phyloP scores from a whole-genome alignment of 495 filamentous ascomycete species.

The Friedmanniomyces endolithicus region DNA sequence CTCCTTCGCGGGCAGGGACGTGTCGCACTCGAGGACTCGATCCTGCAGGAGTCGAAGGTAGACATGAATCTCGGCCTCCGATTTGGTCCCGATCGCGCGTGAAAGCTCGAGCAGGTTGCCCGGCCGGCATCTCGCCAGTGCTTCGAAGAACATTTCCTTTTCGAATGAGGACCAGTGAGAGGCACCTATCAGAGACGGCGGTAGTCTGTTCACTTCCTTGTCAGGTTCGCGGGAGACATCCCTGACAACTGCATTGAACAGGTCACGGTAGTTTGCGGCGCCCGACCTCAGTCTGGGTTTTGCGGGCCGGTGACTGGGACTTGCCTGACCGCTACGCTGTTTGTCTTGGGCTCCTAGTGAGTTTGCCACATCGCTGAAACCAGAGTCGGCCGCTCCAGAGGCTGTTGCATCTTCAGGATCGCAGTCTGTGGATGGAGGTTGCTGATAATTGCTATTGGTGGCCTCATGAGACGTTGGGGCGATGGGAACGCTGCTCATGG shows the following conservation, averaged over 20 bases:
- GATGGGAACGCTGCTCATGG: too few relatives aligned
- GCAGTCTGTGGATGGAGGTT: too few relatives aligned
- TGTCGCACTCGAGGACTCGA: slow-evolving; percentile 29
- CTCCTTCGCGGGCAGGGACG: slow-evolving; percentile 8
- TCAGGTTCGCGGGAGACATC: neutral
- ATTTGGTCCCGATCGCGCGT: slow-evolving; percentile 54
- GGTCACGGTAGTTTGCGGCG: neutral
- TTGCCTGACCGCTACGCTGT: neutral
- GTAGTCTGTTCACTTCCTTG: slow-evolving; percentile 8
- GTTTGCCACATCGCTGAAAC: neutral
- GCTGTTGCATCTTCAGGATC: too few relatives aligned
- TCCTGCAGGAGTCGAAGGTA: slow-evolving; percentile 52
- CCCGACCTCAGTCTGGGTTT: neutral
- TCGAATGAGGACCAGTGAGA: slow-evolving; percentile 58
- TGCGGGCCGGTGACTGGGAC: neutral
- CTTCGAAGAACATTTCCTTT: slow-evolving; percentile 55
- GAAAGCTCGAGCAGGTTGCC: slow-evolving; percentile 50
- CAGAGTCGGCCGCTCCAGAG: too few relatives aligned
- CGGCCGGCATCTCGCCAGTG: slow-evolving; percentile 49
- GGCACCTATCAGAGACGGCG: slow-evolving; percentile 48
- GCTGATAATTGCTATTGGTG: too few relatives aligned
- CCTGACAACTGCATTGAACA: neutral
- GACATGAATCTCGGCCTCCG: slow-evolving; percentile 55
- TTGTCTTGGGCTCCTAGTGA: neutral
- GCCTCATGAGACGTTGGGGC: too few relatives aligned